Base-by-base conservation (phyloP, 495 filamentous ascomycete genomes). In the Aspergillus olivimuriae region DNA sequence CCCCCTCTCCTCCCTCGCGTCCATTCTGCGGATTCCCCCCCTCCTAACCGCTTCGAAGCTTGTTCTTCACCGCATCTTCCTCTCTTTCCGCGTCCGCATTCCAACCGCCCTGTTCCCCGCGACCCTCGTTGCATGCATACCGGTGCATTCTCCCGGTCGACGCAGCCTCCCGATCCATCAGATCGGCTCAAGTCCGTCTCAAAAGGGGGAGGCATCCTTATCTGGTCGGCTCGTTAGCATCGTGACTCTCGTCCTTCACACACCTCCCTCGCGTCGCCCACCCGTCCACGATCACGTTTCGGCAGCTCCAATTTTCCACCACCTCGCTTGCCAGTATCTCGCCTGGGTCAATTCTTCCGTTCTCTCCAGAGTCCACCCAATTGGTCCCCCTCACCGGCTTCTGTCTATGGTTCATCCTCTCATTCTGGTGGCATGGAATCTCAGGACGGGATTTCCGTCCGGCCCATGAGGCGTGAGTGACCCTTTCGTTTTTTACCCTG, bases 381-480 rank as follows among this genome's bases (percentile, higher is more conserved):
- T n/a, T n/a, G 40, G 21, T 23, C 11, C 30, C 33, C n/a, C 4
- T 18, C 36, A 17, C 17, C 19, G 33, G 17, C 12, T 54, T 43
- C 39, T 51, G 45, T 36, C 48, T 56, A 68, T 70, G 67, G 56
- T 62, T 50, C 48, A 45, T 34, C 47, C 38, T 23, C 46, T 28
- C 34, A 44, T 26, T 44, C 48, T 57, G 55, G 58, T 60, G 69
- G 62, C 55, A 73, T 73, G 69, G 69, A 72, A 51, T 61, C 65
- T 58, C 61, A 68, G 60, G 72, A 75, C 52, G 69, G 70, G 58
- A 67, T 75, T 45, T 66, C 69, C 56, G 65, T 76, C 61, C 70
- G 74, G 30, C 58, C 69, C 34, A 77, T 77, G 74, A 75, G 72
- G 68, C 58, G 73, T 75, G 48, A 58, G 72, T 68, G 50, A 35